Conservation (phyloP, 129 eudicot genomes). For the Flaveria sonorensis region DNA sequence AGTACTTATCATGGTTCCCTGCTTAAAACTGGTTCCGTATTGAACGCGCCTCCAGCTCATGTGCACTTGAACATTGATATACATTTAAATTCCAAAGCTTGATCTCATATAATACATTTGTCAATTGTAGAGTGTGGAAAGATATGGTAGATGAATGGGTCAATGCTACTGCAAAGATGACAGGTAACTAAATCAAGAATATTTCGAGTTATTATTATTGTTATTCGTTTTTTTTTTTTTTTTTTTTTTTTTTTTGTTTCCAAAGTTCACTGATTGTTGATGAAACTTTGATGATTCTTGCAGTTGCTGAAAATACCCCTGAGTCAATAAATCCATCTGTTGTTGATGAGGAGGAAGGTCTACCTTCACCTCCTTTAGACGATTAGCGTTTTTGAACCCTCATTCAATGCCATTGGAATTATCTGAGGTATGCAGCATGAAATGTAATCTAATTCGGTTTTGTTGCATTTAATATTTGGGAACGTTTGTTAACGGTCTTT, state of each 20-base stretch:
- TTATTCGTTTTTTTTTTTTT: no score
- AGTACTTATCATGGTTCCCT: neutral
- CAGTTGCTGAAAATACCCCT: constrained; percentile 59
- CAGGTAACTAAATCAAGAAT: constrained; percentile 37
- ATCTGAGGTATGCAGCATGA: constrained; percentile 50
- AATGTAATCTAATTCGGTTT: neutral
- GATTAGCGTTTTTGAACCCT: constrained; percentile 73
- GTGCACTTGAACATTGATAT: constrained; percentile 6
- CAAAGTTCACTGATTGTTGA: neutral
- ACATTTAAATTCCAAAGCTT: neutral
- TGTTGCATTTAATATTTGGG: constrained; percentile 12
- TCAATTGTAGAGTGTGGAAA: constrained; percentile 68
- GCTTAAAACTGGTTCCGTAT: neutral
- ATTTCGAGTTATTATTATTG: neutral
- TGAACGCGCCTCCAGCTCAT: neutral
- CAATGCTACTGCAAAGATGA: constrained; percentile 42
- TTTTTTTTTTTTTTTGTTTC: neutral
- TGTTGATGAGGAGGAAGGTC: constrained; percentile 87
- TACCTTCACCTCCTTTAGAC: constrained; percentile 92
- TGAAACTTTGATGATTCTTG: neutral
- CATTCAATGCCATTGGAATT: constrained; percentile 63
- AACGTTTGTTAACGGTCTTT: constrained; percentile 34
- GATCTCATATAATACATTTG: neutral
- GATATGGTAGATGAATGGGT: constrained; percentile 77
- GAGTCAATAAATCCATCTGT: constrained; percentile 80